Conservation (phyloP, 2,329 filamentous ascomycete genomes). For the Daldinia eschscholtzii region DNA sequence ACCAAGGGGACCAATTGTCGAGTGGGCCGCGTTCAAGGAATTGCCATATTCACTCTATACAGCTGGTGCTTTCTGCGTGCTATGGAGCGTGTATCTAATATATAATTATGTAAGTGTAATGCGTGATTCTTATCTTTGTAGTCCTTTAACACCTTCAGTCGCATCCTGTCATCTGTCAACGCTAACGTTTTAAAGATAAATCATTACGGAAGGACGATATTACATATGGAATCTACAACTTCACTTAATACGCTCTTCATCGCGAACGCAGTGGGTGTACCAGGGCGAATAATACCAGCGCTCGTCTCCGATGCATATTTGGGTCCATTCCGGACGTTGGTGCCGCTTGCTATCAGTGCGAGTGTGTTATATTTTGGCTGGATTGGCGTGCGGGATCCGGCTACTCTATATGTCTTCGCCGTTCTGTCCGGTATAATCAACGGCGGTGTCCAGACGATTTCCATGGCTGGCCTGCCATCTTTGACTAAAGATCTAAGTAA, state of each 20-base stretch:
- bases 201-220: conserved; percentile 35
- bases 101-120: conserved; percentile 58
- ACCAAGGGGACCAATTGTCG: conserved; percentile 55
- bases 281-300: conserved; percentile 61
- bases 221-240: conserved; percentile 35
- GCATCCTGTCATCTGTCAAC: conserved; percentile 27
- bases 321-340: conserved; percentile 58
- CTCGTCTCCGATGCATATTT: conserved; percentile 57
- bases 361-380: conserved; percentile 58
- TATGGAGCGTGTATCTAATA: conserved; percentile 59
- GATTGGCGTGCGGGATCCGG: conserved; percentile 56
- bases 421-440: conserved; percentile 41
- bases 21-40: conserved; percentile 58
- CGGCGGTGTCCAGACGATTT: conserved; percentile 43
- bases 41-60: conserved; percentile 54
- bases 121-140: conserved; percentile 10
- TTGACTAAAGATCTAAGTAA: conserved; percentile 62
- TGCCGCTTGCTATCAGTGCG: conserved; percentile 53
- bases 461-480: conserved; percentile 39
- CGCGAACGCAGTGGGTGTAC: conserved; percentile 64
- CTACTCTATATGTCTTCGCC: conserved; percentile 40
- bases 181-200: conserved; percentile 42
- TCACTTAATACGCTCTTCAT: conserved; percentile 62
- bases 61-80: conserved; percentile 50
- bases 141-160: not conserved